Evolutionary conservation across 108 stramenopile species (phyloP), one percentile per base, ranked within the genome.

Genomic region (Skeletonema marinoi): DNA sequence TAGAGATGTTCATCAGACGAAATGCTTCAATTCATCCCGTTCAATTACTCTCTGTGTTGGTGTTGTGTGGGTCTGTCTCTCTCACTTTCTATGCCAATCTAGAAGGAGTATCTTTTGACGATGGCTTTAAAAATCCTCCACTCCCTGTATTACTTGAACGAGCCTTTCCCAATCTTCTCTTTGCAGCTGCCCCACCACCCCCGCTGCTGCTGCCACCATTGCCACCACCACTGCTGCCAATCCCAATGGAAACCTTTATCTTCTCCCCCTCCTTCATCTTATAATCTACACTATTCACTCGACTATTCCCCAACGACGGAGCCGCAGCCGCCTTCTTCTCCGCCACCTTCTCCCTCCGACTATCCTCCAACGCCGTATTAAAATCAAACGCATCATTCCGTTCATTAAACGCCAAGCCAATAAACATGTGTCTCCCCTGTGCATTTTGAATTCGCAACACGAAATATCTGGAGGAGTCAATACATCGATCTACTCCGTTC

Each of bases 371-470:
- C 4, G 97, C 91, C 4, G 97, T 96, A 69, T 98, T 98, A 82
- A 98, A 98, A 70, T 98, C 98, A 87, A 98, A 98, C 19, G 98
- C 97, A 85, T 97, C 96, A 73, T 98, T 97, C 65, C 98, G 85
- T 68, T 98, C 97, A 80, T 98, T 97, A 81, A 98, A 98, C 8
- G 98, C 98, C 78, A 98, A 67, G 6, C 98, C 98, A 51, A 98
- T 92, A 86, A 96, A 98, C 89, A 97, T 96, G 78, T 98, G 96
- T 32, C 95, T 59, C 6, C 97, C 98, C 72, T 90, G 88, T 3
- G 88, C 93, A 86, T 97, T 98, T 71, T 95, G 92, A 85, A 98
- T 95, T 64, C 92, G 66, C 29, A 97, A 77, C 1, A 97, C 97
- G 83, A 97, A 97, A 73, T 97, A 97, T 10, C 97, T 79, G 54